Evolutionary conservation across 1,139 yeast genomes (phyloP).

Genomic region (Hansenula anomala): DNA sequence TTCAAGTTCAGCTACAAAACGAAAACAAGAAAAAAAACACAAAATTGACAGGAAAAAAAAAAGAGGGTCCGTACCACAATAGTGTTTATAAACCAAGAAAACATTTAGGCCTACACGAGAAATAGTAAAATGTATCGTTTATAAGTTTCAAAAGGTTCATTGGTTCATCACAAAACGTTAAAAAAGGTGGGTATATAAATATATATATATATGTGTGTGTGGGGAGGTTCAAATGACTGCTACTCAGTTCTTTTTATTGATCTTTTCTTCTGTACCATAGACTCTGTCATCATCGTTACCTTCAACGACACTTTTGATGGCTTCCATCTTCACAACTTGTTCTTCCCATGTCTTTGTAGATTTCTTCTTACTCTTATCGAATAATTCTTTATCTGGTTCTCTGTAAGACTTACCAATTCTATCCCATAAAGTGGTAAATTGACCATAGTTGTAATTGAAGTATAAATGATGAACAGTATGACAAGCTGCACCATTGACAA

Average conservation of each 20-base stretch:
- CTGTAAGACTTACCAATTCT: slow-evolving; percentile 92
- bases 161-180: neutral
- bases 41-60: no score
- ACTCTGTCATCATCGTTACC: slow-evolving; percentile 65
- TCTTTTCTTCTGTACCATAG: slow-evolving; percentile 36
- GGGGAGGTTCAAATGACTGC: neutral
- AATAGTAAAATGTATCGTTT: no score
- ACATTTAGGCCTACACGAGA: no score
- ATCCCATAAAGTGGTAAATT: slow-evolving; percentile 97
- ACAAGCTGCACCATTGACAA: slow-evolving; percentile 96
- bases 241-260: no score
- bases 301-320: slow-evolving; percentile 74
- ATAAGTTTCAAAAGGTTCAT: neutral
- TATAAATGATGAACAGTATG: slow-evolving; percentile 95
- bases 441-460: slow-evolving; percentile 97
- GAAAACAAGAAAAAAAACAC: no score
- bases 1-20: no score
- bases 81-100: no score
- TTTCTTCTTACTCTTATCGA: slow-evolving; percentile 57
- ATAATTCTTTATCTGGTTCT: slow-evolving; percentile 83
- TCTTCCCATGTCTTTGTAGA: slow-evolving; percentile 63
- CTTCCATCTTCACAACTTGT: slow-evolving; percentile 76
- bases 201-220: no score
- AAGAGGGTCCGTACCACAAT: no score
- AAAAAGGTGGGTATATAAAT: no score